Evolutionary conservation across 1,139 yeast genomes (phyloP), one percentile per base, ranked within the genome.

Genomic region (Protomyces macrosporus): DNA sequence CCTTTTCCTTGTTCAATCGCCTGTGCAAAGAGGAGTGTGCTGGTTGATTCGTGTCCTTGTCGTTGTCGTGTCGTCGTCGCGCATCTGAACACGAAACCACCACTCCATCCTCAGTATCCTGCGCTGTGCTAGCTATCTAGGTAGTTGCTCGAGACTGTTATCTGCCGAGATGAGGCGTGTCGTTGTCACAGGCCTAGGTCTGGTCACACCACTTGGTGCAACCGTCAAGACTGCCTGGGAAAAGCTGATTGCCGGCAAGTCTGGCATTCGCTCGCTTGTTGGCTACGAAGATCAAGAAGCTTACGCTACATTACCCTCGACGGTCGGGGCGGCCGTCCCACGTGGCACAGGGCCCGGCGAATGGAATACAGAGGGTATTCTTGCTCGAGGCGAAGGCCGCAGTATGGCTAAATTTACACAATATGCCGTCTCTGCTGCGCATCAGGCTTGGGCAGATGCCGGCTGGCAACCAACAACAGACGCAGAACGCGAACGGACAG

Each of bases 151-250:
- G 23, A 23, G 23, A 23, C 23, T 23, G 23, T 23, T 23, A 23
- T 23, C 23, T 23, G 23, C 23, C 23, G 23, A 6, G 55, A 67
- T 39, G 63, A 67, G 78, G 66, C 76, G 96, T 74, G 97, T 91
- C 0, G 98, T 93, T 0, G 86, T 93, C 0, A 93, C 98, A 0
- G 98, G 62, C 6, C 73, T 91, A 14, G 98, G 98, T 0, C 75
- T 88, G 50, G 83, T 91, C 1, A 83, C 95, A 0, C 98, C 98
- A 0, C 76, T 93, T 4, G 98, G 97, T 0, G 84, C 85, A 2
- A 93, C 91, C 0, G 72, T 71, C 39, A 65, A 69, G 45, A 68
- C 68, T 33, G 74, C 75, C 3, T 78, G 80, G 81, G 55, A 61
- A 12, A 68, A 70, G n/a, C 71, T 78, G 30, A 55, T 77, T 1